Conservation (phyloP, 2,329 filamentous ascomycete species). For the Fusarium sp. region DNA sequence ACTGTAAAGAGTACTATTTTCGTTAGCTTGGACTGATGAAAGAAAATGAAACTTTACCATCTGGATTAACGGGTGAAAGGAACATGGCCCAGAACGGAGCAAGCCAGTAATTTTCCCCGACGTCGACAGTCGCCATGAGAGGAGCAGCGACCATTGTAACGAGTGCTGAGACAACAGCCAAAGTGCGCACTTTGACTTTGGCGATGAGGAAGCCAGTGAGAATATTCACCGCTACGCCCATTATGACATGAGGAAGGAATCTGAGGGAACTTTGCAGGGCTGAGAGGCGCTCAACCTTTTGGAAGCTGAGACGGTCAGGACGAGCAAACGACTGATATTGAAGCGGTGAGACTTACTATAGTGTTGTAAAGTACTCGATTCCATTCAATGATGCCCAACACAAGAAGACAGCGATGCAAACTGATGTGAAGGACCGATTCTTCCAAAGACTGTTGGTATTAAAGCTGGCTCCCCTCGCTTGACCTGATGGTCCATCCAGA, state of each 20-base stretch:
- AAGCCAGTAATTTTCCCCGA: slow-evolving; percentile 64
- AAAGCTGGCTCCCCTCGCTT: slow-evolving; percentile 62
- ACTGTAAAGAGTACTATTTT: slow-evolving; percentile 65
- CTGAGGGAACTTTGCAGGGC: slow-evolving; percentile 61
- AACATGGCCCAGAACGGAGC: slow-evolving; percentile 59
- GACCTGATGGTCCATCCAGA: slow-evolving; percentile 67
- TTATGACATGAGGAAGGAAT: slow-evolving; percentile 61
- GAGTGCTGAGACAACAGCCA: slow-evolving; percentile 56
- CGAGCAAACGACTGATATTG: not conserved
- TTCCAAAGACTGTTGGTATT: slow-evolving; percentile 71
- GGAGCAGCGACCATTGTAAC: slow-evolving; percentile 62
- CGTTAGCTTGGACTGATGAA: not conserved
- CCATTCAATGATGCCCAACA: slow-evolving; percentile 61
- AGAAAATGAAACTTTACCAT: slow-evolving; percentile 47
- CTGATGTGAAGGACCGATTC: slow-evolving; percentile 65
- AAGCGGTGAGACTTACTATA: slow-evolving; percentile 55
- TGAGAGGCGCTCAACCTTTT: slow-evolving; percentile 60
- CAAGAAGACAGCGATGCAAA: slow-evolving; percentile 65
- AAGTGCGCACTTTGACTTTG: slow-evolving; percentile 53
- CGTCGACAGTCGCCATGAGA: slow-evolving; percentile 65
- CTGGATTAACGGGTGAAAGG: slow-evolving; percentile 58
- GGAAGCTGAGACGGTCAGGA: slow-evolving; percentile 54
- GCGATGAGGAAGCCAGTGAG: slow-evolving; percentile 58
- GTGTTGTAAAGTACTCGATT: slow-evolving; percentile 61
- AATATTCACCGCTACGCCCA: slow-evolving; percentile 58